These are phyloP conservation scores for Lathyrus oleraceus DNA, from an alignment of 306 rosid species.

Conservation along the genomic window DNA sequence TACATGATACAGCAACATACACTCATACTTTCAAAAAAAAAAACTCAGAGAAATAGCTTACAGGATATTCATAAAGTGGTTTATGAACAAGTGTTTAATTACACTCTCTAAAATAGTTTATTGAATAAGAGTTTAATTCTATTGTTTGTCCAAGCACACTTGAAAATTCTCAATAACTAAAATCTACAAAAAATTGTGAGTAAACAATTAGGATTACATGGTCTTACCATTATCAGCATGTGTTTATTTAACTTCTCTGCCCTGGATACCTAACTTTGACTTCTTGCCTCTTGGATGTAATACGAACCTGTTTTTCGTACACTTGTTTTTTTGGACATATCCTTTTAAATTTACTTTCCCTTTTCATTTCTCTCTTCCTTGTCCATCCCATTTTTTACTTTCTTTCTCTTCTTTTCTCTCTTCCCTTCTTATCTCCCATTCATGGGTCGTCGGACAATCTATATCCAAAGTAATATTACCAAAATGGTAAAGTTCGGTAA, in stretches of 20 bases:
- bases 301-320: not conserved
- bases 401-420: not conserved
- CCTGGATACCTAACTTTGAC: not conserved
- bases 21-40: not conserved
- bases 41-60: too few species aligned
- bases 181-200: slow-evolving; percentile 1
- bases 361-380: not conserved
- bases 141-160: not conserved
- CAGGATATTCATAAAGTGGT: not conserved
- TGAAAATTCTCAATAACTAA: slow-evolving; percentile 1
- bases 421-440: not conserved
- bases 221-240: slow-evolving; percentile 26
- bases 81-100: too few species aligned
- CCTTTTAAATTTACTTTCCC: not conserved
- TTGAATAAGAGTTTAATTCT: too few species aligned
- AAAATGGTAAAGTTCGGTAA: not conserved
- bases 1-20: not conserved
- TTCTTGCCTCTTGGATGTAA: not conserved
- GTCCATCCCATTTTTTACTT: not conserved
- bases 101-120: not conserved
- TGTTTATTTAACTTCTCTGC: slow-evolving; percentile 12
- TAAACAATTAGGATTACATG: not conserved
- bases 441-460: not conserved
- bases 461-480: not conserved
- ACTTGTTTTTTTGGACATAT: not conserved